phyloP scores from a whole-genome alignment of 1,284 basidiomycete genomes.

The Heimioporus punctisporus region DNA sequence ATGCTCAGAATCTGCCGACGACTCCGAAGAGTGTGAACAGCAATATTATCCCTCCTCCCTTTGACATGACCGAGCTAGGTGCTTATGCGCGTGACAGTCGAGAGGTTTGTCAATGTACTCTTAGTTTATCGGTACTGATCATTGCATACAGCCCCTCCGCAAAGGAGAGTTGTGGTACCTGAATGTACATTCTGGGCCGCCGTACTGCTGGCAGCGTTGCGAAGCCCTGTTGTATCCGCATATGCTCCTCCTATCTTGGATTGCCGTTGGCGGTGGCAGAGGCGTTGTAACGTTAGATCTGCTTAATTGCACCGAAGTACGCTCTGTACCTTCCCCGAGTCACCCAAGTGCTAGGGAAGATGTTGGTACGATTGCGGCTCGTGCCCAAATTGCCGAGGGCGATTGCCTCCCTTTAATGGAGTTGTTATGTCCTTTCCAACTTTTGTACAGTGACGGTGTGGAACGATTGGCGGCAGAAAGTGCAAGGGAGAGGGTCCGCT shows the following conservation, averaged over 20 bases:
- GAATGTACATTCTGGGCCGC: slow-evolving; percentile 80
- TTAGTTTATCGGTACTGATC: slow-evolving; percentile 33
- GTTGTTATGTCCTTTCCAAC: slow-evolving; percentile 83
- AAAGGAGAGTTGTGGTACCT: slow-evolving; percentile 88
- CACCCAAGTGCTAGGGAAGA: slow-evolving; percentile 81
- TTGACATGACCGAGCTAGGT: slow-evolving; percentile 48
- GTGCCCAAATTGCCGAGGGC: slow-evolving; percentile 52
- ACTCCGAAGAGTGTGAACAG: slow-evolving; percentile 33
- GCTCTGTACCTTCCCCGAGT: slow-evolving; percentile 75
- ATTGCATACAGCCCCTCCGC: slow-evolving; percentile 64
- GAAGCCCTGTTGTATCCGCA: slow-evolving; percentile 83
- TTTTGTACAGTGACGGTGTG: slow-evolving; percentile 86
- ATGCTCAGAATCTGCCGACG: slow-evolving; percentile 16
- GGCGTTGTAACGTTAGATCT: slow-evolving; percentile 85
- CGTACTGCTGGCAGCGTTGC: slow-evolving; percentile 84
- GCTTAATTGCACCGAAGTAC: slow-evolving; percentile 81
- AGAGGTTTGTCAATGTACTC: slow-evolving; percentile 44
- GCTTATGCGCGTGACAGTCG: slow-evolving; percentile 41
- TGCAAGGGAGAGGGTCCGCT: slow-evolving; percentile 79
- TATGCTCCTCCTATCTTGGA: slow-evolving; percentile 82
- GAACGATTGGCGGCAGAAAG: slow-evolving; percentile 86
- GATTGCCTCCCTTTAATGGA: slow-evolving; percentile 57
- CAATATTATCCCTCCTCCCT: slow-evolving; percentile 43
- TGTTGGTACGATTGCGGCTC: slow-evolving; percentile 81
- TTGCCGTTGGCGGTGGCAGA: slow-evolving; percentile 74